Evolutionary conservation across 1,284 basidiomycete genomes (phyloP).

Genomic region (Gomphus sp.): DNA sequence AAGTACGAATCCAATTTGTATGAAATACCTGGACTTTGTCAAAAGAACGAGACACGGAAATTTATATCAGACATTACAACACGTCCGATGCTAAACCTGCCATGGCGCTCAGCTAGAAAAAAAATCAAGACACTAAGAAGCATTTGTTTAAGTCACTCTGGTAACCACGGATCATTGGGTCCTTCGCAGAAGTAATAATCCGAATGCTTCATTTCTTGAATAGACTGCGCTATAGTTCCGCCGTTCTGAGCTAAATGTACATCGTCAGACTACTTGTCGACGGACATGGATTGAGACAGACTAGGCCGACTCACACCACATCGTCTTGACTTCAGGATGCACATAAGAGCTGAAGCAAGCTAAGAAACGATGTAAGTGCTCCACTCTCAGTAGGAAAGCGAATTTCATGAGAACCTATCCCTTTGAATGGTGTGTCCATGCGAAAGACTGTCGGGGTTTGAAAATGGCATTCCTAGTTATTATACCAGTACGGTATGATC

Average conservation of each 20-base stretch:
- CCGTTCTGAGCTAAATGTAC: constrained; percentile 10
- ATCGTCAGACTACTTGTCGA: neutral
- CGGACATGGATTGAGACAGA: neutral
- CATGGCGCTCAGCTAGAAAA: neutral
- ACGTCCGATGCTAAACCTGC: constrained; percentile 4
- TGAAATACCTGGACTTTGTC: constrained; percentile 12
- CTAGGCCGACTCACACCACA: constrained; percentile 10
- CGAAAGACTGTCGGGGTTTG: neutral
- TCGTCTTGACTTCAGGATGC: neutral
- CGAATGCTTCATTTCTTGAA: constrained; percentile 9
- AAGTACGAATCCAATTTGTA: constrained; percentile 13
- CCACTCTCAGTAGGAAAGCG: neutral
- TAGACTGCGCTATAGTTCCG: constrained; percentile 8
- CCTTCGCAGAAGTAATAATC: constrained; percentile 14
- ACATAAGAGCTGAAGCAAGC: constrained; percentile 14
- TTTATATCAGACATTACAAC: constrained; percentile 6
- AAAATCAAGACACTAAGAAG: neutral
- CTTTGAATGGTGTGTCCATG: neutral
- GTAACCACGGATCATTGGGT: constrained; percentile 11
- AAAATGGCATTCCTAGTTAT: neutral
- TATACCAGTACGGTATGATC: neutral
- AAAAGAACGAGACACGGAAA: neutral
- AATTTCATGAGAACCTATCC: neutral
- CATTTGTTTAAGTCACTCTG: constrained; percentile 1
- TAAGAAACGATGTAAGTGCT: neutral